These are phyloP conservation scores for Beauveria brongniartii DNA, from an alignment of 2,329 filamentous ascomycete genomes.

Conservation along the genomic window DNA sequence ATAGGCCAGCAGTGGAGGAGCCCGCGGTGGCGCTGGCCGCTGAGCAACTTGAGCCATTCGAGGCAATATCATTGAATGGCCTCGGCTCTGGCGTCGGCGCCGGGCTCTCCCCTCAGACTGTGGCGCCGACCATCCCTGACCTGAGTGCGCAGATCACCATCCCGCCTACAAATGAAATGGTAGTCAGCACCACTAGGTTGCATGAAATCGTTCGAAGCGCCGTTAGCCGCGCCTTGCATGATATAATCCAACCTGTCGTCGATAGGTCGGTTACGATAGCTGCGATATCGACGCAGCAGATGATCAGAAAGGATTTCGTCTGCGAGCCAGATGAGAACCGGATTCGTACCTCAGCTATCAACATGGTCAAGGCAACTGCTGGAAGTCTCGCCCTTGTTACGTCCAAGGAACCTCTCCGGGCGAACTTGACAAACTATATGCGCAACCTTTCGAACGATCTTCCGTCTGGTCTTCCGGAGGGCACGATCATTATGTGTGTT, in stretches of 20 bases:
- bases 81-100: slow-evolving; percentile 60
- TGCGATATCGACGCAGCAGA: slow-evolving; percentile 89
- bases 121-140: slow-evolving; percentile 76
- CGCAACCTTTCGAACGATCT: slow-evolving; percentile 60
- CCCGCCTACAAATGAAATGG: slow-evolving; percentile 72
- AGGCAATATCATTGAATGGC: slow-evolving; percentile 70
- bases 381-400: slow-evolving; percentile 95
- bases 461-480: slow-evolving; percentile 79
- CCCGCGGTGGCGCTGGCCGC: slow-evolving; percentile 50
- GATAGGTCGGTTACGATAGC: slow-evolving; percentile 97
- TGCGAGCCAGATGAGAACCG: slow-evolving; percentile 87
- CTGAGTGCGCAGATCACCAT: slow-evolving; percentile 72
- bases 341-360: slow-evolving; percentile 77
- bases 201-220: slow-evolving; percentile 76
- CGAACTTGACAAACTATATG: slow-evolving; percentile 97
- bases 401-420: slow-evolving; percentile 90
- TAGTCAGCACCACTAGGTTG: slow-evolving; percentile 60
- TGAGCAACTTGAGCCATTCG: slow-evolving; percentile 72
- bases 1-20: slow-evolving; percentile 59
- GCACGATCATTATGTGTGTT: slow-evolving; percentile 95
- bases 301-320: slow-evolving; percentile 93
- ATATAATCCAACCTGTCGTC: slow-evolving; percentile 96
- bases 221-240: slow-evolving; percentile 81
- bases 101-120: slow-evolving; percentile 68
- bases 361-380: slow-evolving; percentile 89